A percentile compares a stretch with the other conserved stretches of the same genome.
phyloP scores from a whole-genome alignment of 179 eudicot genomes.

The Silene noctiflora region DNA sequence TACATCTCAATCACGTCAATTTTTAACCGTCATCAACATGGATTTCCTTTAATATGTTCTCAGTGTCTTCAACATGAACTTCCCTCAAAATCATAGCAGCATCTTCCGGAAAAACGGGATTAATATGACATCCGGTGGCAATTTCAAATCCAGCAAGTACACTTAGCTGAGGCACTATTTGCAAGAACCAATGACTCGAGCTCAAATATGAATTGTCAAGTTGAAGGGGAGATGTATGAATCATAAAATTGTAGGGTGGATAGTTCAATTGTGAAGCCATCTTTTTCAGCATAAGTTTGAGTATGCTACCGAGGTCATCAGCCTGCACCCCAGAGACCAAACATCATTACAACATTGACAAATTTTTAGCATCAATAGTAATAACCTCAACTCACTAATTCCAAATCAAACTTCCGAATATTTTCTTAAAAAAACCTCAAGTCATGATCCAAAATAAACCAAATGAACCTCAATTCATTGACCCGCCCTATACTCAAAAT shows the following conservation, averaged over 20 bases:
- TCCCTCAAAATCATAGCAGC: conserved; percentile 76
- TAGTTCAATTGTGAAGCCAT: conserved; percentile 67
- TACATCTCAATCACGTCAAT: not conserved
- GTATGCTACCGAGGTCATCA: conserved; percentile 69
- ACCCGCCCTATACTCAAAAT: too few relatives aligned
- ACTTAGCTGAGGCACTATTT: conserved; percentile 79
- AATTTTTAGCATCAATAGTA: not conserved
- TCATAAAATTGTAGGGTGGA: conserved; percentile 87
- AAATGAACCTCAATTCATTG: too few relatives aligned
- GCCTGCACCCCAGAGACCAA: conserved; percentile 50
- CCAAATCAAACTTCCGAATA: not conserved
- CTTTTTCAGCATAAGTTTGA: conserved; percentile 79
- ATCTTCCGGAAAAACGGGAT: conserved; percentile 93
- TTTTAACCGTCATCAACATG: conserved; percentile 12
- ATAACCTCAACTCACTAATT: not conserved
- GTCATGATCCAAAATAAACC: too few relatives aligned
- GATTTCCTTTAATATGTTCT: conserved; percentile 8
- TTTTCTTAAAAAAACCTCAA: too few relatives aligned
- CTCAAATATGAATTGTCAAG: conserved; percentile 38
- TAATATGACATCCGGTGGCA: conserved; percentile 79
- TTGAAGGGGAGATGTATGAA: conserved; percentile 69
- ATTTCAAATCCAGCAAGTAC: conserved; percentile 77
- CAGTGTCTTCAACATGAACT: conserved; percentile 31
- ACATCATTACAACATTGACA: not conserved
- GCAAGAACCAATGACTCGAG: conserved; percentile 81